phyloP scores from a whole-genome alignment of 2,329 filamentous ascomycete species.

The Phialocephala sp. region DNA sequence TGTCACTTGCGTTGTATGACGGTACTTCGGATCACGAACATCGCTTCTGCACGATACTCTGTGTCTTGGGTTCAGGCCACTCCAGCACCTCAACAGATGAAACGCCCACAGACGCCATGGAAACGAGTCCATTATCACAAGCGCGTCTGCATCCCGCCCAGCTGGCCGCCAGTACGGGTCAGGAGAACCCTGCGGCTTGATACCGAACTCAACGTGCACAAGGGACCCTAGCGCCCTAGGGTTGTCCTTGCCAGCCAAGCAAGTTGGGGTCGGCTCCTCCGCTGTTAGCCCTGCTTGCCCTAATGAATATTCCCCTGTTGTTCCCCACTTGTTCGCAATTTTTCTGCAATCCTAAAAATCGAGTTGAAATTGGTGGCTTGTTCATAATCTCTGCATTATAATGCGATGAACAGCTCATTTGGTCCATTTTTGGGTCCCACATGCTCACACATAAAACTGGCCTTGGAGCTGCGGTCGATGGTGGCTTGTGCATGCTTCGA shows the following conservation, averaged over 20 bases:
- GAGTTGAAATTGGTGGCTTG: not conserved
- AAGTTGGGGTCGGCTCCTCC: not conserved
- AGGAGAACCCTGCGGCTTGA: not conserved
- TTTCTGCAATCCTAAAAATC: not conserved
- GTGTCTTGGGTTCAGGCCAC: not conserved
- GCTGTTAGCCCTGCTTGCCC: not conserved
- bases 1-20: not conserved
- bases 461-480: not conserved
- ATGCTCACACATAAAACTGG: not conserved
- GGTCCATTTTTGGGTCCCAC: not conserved
- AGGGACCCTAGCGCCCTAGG: not conserved
- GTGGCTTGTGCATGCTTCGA: not conserved
- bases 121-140: not conserved
- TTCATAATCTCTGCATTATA: not conserved
- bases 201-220: not conserved
- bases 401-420: constrained; percentile 5
- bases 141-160: no score
- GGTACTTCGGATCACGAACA: not conserved
- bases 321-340: not conserved
- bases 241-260: not conserved
- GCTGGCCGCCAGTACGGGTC: not conserved
- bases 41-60: not conserved
- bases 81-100: not conserved
- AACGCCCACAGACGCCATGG: not conserved
- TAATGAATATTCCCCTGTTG: not conserved